Evolutionary conservation across 169 alveolate genomes (phyloP).

Genomic region (Plasmodium adleri): DNA sequence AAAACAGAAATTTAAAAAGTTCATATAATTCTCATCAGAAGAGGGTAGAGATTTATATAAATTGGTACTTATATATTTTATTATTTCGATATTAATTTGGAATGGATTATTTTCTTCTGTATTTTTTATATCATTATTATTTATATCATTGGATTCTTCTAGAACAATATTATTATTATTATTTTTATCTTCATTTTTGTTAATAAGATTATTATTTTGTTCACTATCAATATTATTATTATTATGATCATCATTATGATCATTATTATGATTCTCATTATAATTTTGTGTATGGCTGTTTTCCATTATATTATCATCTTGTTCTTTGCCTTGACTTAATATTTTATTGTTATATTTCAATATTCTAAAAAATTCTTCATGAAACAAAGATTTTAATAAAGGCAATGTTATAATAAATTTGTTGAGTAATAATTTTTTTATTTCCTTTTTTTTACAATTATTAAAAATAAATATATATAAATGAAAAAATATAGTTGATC

Average conservation of each 20-base stretch:
- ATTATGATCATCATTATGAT: not conserved
- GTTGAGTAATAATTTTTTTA: constrained; percentile 31
- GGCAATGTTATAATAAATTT: constrained; percentile 45
- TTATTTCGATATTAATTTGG: constrained; percentile 66
- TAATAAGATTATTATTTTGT: not conserved
- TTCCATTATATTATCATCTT: too few relatives aligned
- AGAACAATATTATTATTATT: not conserved
- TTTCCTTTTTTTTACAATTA: constrained; percentile 51
- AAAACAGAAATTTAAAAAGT: constrained; percentile 63
- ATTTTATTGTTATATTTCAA: constrained; percentile 56
- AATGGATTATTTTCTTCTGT: constrained; percentile 29
- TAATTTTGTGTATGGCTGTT: too few relatives aligned
- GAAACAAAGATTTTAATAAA: constrained; percentile 45
- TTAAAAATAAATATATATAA: constrained; percentile 42
- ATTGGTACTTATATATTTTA: constrained; percentile 54
- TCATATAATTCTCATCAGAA: constrained; percentile 23
- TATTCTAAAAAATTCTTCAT: constrained; percentile 72
- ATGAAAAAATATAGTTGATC: constrained; percentile 69
- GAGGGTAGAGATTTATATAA: constrained; percentile 30
- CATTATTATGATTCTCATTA: not conserved
- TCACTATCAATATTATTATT: not conserved
- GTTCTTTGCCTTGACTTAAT: not conserved
- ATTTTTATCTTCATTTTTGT: constrained; percentile 5
- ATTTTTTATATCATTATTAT: not conserved
- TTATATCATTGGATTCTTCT: not conserved